These are phyloP conservation scores for Moesziomyces parantarcticus DNA, from an alignment of 1,284 basidiomycete genomes.

Conservation along the genomic window DNA sequence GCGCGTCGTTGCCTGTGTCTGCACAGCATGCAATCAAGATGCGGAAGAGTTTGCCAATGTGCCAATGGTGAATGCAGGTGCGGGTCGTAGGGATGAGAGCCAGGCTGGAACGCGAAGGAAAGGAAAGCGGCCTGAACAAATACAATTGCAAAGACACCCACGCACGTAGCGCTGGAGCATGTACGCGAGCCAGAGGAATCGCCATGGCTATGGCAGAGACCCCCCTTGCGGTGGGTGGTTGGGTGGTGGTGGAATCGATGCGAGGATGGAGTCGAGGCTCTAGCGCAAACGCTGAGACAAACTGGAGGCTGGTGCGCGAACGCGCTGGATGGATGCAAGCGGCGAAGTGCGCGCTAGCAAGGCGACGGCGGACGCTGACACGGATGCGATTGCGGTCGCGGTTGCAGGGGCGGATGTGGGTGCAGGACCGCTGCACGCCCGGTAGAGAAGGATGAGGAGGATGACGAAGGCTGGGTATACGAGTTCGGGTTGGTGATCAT, in stretches of 20 bases:
- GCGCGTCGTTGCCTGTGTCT: neutral
- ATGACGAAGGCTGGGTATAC: conserved; percentile 19
- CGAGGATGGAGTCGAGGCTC: neutral
- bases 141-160: neutral
- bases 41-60: neutral
- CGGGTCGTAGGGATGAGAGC: too few species aligned
- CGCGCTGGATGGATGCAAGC: too few species aligned
- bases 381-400: neutral
- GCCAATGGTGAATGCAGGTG: neutral
- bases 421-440: neutral
- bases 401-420: neutral
- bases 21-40: neutral
- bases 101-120: too few species aligned
- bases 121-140: neutral
- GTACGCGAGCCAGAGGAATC: too few species aligned
- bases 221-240: neutral
- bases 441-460: neutral
- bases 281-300: neutral
- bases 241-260: neutral
- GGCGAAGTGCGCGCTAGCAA: too few species aligned
- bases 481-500: neutral
- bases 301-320: too few species aligned
- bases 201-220: neutral
- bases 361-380: too few species aligned
- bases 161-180: neutral